Base-by-base conservation (phyloP, 371 early-diverging fungal genomes). In the Actinomucor elegans region DNA sequence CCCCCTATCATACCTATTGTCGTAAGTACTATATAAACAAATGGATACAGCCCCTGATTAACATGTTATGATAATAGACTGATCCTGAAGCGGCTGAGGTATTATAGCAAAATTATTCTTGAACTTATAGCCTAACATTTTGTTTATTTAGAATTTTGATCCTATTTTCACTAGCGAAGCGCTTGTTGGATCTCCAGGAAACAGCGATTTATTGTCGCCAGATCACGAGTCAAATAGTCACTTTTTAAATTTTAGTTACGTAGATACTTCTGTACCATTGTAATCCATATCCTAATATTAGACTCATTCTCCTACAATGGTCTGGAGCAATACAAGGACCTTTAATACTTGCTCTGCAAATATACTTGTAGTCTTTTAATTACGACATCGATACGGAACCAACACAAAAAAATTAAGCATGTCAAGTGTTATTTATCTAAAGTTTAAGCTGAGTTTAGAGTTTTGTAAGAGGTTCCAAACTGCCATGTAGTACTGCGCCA, bases 1-100 rank as follows among this genome's bases (percentile, higher is more conserved):
- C 94, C 94, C 24, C 90, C 91, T 6, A 91, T 92, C 66, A 74
- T 84, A 0, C 94, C 94, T 9, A 67, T 85, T 52, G 78, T 93
- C 37, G 86, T 83, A 77, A 59, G 77, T 66, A 8, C n/a, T n/a
- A 10, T 14, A 7, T 34, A 23, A 3, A 11, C 4, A 35, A 10
- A 34, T 23, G 15, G 4, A 31, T 29, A n/a, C 5, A 33, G 5
- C 5, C n/a, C 31, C 33, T 48, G 17, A 40, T 35, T 6, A n/a
- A n/a, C n/a, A n/a, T n/a, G n/a, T n/a, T n/a, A n/a, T n/a, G n/a
- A n/a, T n/a, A 35, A 26, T 44, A 74, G 75, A 71, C 71, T n/a
- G 59, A 75, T 41, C 75, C 75, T 27, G 75, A 65, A 37, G 48
- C 65, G 37, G 75, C 75, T 48, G 75, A 74, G 66, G 74, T 71